Percentiles rank a stretch among this genome's conserved stretches.
phyloP scores from a whole-genome alignment of 2,329 filamentous ascomycete species.

The Alternaria burnsii region DNA sequence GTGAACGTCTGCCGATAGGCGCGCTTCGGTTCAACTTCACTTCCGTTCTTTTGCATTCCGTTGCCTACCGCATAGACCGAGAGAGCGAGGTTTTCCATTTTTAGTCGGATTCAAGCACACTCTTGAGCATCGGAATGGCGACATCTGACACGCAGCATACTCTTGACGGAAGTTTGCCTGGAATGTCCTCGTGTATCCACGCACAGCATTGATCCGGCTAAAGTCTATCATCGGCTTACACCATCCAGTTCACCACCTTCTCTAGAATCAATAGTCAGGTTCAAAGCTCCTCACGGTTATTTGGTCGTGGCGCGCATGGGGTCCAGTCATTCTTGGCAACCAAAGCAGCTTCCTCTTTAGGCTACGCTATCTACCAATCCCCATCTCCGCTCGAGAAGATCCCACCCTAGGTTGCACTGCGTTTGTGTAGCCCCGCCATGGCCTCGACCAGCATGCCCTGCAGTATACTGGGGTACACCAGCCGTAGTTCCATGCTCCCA shows the following conservation, averaged over 20 bases:
- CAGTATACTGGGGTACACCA: constrained; percentile 11
- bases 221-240: constrained; percentile 13
- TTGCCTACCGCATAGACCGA: background rate
- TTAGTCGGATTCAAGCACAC: background rate
- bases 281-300: constrained; percentile 7
- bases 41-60: background rate
- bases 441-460: constrained; percentile 9
- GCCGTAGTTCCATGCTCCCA: constrained; percentile 17
- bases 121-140: background rate
- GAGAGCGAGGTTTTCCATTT: background rate
- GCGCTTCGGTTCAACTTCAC: background rate
- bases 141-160: background rate
- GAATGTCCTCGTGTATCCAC: background rate
- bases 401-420: constrained; percentile 6
- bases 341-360: constrained; percentile 28
- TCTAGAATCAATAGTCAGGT: background rate
- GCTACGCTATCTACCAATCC: constrained; percentile 22
- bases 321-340: constrained; percentile 26
- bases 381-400: constrained; percentile 4
- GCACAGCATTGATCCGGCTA: constrained; percentile 1
- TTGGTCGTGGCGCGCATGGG: constrained; percentile 17
- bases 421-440: constrained; percentile 12
- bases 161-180: constrained; percentile 6
- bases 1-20: background rate
- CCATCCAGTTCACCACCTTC: constrained; percentile 4